A percentile compares a stretch with the other conserved stretches of the same genome.
These are phyloP conservation scores for Colletotrichum sp. DNA, from an alignment of 2,329 filamentous ascomycete genomes.

Conservation along the genomic window DNA sequence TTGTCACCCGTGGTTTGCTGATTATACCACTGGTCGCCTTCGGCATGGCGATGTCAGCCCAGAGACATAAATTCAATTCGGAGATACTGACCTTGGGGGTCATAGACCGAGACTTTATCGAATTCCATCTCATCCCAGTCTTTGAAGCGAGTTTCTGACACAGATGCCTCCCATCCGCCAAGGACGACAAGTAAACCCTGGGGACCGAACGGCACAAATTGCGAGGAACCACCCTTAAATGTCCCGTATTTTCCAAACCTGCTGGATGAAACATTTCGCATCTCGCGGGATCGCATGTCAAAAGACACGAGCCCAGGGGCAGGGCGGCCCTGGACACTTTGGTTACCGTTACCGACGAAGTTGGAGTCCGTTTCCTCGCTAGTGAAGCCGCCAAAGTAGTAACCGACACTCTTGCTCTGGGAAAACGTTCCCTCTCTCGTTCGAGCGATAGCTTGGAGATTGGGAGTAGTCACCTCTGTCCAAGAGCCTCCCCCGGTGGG, in stretches of 20 bases:
- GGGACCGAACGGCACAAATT: not conserved
- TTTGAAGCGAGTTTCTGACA: not conserved
- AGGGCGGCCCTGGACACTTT: not conserved
- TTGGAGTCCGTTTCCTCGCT: not conserved
- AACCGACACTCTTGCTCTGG: not conserved
- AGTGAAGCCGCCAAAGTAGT: not conserved
- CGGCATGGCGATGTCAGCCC: not conserved
- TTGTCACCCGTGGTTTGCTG: conserved; percentile 35
- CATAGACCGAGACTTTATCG: not conserved
- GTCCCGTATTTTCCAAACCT: not conserved
- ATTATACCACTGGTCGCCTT: conserved; percentile 16
- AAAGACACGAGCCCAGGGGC: not conserved
- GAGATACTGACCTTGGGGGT: not conserved
- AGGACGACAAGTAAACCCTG: not conserved
- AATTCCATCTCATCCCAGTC: rapidly evolving
- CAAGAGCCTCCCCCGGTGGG: rapidly evolving
- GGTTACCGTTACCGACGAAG: not conserved
- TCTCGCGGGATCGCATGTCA: not conserved
- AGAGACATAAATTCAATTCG: rapidly evolving
- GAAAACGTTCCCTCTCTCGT: not conserved
- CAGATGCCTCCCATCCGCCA: not conserved
- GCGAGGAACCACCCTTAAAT: not conserved
- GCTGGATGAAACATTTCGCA: not conserved
- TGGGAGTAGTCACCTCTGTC: not conserved
- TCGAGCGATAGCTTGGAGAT: not conserved